Evolutionary conservation across 208 protist species (phyloP).

Genomic region (Trypanosoma congolense): DNA sequence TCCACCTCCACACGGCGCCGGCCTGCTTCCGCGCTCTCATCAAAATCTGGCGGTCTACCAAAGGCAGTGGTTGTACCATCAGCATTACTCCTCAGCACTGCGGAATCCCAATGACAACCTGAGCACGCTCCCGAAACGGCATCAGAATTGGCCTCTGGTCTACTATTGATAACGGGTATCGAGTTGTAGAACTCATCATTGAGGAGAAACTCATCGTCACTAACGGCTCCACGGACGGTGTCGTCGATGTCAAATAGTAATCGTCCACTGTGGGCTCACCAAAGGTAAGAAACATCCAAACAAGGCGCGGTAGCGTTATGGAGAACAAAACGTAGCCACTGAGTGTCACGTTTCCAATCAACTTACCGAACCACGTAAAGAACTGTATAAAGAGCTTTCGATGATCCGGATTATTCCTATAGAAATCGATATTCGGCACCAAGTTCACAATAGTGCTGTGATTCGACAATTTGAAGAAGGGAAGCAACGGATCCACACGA

Average conservation of each 20-base stretch:
- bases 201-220: conserved; percentile 75
- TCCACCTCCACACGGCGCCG: conserved; percentile 44
- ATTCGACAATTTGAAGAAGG: conserved; percentile 69
- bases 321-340: conserved; percentile 72
- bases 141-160: conserved; percentile 1
- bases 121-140: conserved; percentile 6
- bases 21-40: conserved; percentile 17
- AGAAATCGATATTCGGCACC: conserved; percentile 74
- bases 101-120: neutral
- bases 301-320: conserved; percentile 63
- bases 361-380: conserved; percentile 74
- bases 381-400: conserved; percentile 27
- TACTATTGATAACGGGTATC: conserved; percentile 26
- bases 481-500: conserved; percentile 63
- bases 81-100: neutral
- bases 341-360: conserved; percentile 84
- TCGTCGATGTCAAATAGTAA: conserved; percentile 85
- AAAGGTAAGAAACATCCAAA: conserved; percentile 86
- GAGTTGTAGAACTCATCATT: conserved; percentile 60
- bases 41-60: neutral
- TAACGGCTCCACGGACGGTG: conserved; percentile 53
- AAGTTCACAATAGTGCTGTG: conserved; percentile 83
- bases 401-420: conserved; percentile 38
- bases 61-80: conserved; percentile 1
- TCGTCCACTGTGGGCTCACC: conserved; percentile 63